phyloP scores from a whole-genome alignment of 164 flowering plant genomes.

The Stephania japonica region DNA sequence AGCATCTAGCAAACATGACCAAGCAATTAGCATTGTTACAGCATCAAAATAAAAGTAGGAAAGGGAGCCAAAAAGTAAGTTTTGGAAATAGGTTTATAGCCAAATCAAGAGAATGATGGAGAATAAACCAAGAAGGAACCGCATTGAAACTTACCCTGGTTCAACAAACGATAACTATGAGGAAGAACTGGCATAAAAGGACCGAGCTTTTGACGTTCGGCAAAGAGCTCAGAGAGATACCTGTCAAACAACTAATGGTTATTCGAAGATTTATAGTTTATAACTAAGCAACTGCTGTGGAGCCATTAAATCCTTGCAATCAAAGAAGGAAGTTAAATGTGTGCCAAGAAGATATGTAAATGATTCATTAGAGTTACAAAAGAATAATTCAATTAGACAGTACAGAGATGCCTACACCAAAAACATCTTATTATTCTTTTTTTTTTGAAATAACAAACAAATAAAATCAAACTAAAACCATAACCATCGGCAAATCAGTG shows the following conservation, averaged over 20 bases:
- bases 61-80: not conserved
- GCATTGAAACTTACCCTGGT: conserved; percentile 63
- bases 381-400: not conserved
- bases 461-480: not conserved
- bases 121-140: too few relatives aligned
- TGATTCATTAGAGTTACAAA: not conserved
- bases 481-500: not conserved
- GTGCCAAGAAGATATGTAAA: not conserved
- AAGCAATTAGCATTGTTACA: not conserved
- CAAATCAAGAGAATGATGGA: not conserved
- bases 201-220: conserved; percentile 71
- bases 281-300: not conserved
- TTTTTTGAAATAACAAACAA: not conserved
- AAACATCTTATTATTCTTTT: too few relatives aligned
- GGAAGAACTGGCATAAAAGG: conserved; percentile 87
- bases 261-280: not conserved
- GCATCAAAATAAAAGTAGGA: not conserved
- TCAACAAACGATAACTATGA: conserved; percentile 60
- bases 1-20: not conserved
- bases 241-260: conserved; percentile 32
- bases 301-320: not conserved
- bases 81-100: not conserved
- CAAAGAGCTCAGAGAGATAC: conserved; percentile 74
- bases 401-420: too few relatives aligned
- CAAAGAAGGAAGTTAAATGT: not conserved